Base-by-base conservation (phyloP, 2,329 filamentous ascomycete genomes). In the Orbilia quercus region DNA sequence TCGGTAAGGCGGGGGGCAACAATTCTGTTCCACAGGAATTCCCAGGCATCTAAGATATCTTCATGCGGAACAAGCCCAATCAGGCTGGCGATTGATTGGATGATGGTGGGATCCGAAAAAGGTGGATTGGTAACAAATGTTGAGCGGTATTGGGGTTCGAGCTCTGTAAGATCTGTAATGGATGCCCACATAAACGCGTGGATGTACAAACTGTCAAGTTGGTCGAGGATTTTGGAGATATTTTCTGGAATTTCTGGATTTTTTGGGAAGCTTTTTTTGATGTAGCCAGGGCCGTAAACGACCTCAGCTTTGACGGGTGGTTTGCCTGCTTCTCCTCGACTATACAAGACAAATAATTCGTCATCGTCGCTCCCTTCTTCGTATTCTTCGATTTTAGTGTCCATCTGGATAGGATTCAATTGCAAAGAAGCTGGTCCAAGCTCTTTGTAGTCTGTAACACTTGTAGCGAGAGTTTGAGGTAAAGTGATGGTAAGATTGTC, bases 131-230 rank as follows among this genome's bases (percentile, higher is more conserved):
- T 45, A 18, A 18, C 18, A 9, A 63, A 23, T 0, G n/a, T 2
- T 0, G 34, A 4, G 12, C 51, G 42, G 11, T 50, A 45, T 14
- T 28, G 38, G 6, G 42, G 50, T 6, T 45, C 47, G 2, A 50
- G 44, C 18, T 42, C 16, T 1, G 58, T 42, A 14, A 63, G 31
- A 16, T 57, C 50, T 5, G 38, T 45, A 40, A 58, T 14, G 9
- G 63, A 22, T 31, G 57, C 53, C 20, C 47, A 63, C 38, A 71
- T 55, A 25, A 71, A 71, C 16, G 23, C 48, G 42, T 62, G 50
- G 22, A 71, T 25, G 18, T 57, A 42, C 4, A 63, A 58, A 6
- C 50, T 14, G 12, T 53, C 36, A 7, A 71, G 40, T n/a, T 25
- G n/a, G 7, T 23, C 18, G 5, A 70, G 14, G n/a, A 55, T 55